These are phyloP conservation scores for Globisporangium irregulare DNA, from an alignment of 352 stramenopile genomes.

Conservation along the genomic window DNA sequence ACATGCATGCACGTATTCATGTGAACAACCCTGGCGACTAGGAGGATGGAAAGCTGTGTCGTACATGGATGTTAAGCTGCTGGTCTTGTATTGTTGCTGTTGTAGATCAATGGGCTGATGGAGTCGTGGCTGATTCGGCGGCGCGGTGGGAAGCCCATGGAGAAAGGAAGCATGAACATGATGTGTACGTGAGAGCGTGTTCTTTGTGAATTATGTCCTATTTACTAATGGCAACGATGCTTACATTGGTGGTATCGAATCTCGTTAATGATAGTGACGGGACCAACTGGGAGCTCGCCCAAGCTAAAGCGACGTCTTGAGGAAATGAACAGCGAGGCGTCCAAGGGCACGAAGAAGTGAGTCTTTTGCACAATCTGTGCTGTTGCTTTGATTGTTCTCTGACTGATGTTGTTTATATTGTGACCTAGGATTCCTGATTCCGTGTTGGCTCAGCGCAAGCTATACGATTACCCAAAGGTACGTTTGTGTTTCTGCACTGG, in stretches of 20 bases:
- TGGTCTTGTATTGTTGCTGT: background rate
- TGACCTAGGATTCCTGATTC: conserved; percentile 16
- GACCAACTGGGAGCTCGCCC: conserved; percentile 46
- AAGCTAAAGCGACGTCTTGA: conserved; percentile 72
- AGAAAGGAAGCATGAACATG: conserved; percentile 65
- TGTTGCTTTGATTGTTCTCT: background rate
- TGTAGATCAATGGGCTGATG: conserved; percentile 82
- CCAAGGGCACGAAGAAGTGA: conserved; percentile 39
- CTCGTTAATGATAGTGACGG: conserved; percentile 34
- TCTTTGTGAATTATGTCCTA: background rate
- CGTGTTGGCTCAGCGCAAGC: conserved; percentile 45
- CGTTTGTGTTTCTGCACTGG: background rate
- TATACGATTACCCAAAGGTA: conserved; percentile 81
- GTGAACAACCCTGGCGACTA: background rate
- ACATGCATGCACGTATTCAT: background rate
- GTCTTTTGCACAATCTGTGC: background rate
- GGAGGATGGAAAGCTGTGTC: background rate
- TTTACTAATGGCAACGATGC: background rate
- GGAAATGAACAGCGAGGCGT: conserved; percentile 42
- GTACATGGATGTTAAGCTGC: background rate
- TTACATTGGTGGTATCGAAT: background rate
- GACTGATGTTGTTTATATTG: background rate
- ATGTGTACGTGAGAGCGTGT: conserved; percentile 8
- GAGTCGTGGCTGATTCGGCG: conserved; percentile 81
- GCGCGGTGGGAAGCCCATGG: conserved; percentile 77